Base-by-base conservation (phyloP, 805 yeast genomes). In the Wickerhamiella australiensis region DNA sequence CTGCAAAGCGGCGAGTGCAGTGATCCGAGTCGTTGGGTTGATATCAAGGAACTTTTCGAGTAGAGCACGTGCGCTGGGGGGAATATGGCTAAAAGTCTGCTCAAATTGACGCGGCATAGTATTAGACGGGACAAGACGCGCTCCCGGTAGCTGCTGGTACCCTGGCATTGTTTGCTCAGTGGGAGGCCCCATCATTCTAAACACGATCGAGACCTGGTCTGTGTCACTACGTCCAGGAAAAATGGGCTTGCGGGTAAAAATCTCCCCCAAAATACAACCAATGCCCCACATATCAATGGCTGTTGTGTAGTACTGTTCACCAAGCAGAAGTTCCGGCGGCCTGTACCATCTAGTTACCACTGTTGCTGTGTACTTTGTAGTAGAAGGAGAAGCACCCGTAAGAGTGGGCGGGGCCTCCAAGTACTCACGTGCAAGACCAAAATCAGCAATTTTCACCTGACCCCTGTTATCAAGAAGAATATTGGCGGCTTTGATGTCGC, bases 291-390 rank as follows among this genome's bases (percentile, higher is more conserved):
- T 75, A 65, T 92, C 99, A 11, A 90, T 90, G 0, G 97, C 94
- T 0, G 96, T 84, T 1, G 96, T 87, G 63, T 90, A 90, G 52
- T 75, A 70, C 57, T 82, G 73, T 56, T 87, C 94, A 3, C 96
- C 96, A 48, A 92, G 67, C 13, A 92, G 72, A 17, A 92, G 71
- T 63, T 90, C 98, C 0, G 97, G 98, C 1, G 98, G 94, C 52
- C 98, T 72, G 65, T 94, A 92, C 98, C 98, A 92, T 55, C 98
- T 68, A 0, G 98, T 92, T 35, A 92, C 97, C 2, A 92, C 98
- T 49, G 77, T 72, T n/a, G 76, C 73, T 0, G 85, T 79, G 55
- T 77, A 74, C 27, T 68, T 60, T 5, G 64, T 59, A 1, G 58
- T 53, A 3, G 69, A 70, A 6, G 63, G 65, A 0, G 69, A 68